Base-by-base conservation (phyloP, 2,329 filamentous ascomycete species). In the Lasiodiplodia sp. region DNA sequence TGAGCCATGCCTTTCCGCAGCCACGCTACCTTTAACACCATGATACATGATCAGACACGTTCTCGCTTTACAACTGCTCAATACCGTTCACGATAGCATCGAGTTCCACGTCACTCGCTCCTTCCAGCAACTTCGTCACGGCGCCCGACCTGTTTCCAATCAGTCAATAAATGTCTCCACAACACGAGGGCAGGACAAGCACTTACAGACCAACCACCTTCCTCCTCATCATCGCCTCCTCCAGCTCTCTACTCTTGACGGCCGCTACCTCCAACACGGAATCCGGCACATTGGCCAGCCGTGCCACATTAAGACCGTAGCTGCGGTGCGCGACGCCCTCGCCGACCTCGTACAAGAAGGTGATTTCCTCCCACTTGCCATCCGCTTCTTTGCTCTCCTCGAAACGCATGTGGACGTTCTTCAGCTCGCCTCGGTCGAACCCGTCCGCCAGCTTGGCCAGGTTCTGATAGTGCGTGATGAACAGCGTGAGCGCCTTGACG, bases 381-480 rank as follows among this genome's bases (percentile, higher is more conserved):
- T 92, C 89, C 0, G 83, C 87, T 4, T 81, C 82, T 47, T 64
- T 49, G 1, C 73, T 75, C 58, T 80, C 78, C 49, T 83, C 79
- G 80, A 99, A 99, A 64, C 88, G 88, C 95, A 99, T 98, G 78
- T 99, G 96, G 57, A 97, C 92, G 78, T 98, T 98, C 73, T 86
- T 89, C 73, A 97, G 78, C 74, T 88, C 91, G 1, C 86, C 85
- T 7, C 84, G 79, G 16, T 84, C 83, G 69, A 96, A 91, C 1
- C 88, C 89, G 31, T 89, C 87, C 11, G 90, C 91, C 71, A 97
- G 86, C 11, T 90, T 88, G n/a, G 87, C 85, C 0, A 99, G 87
- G 72, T 90, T 91, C 81, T 99, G 96, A 79, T 99, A 99, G 81
- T 99, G 96, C 3, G 96, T 99, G 79, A 99, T 97, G 83, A 99